Evolutionary conservation across 352 stramenopile species (phyloP).

Genomic region (Phytophthora pistaciae): DNA sequence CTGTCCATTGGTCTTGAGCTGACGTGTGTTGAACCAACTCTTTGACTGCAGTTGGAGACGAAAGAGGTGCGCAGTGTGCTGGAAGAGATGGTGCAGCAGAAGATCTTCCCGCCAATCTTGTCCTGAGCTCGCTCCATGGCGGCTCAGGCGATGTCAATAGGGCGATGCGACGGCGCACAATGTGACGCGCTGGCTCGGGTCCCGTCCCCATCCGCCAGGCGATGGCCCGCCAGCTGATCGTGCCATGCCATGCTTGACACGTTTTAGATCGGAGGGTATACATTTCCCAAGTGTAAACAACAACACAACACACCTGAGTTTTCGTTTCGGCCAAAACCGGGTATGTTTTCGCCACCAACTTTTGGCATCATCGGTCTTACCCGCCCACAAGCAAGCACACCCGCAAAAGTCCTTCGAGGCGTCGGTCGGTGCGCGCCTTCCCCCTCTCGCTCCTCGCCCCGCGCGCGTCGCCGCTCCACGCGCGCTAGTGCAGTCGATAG

Average conservation of each 20-base stretch:
- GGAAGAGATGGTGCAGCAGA: constrained; percentile 80
- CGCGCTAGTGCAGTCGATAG: constrained; percentile 10
- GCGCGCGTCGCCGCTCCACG: constrained; percentile 2
- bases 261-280: constrained; percentile 18
- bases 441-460: constrained; percentile 15
- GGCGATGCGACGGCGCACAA: constrained; percentile 10
- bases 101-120: constrained; percentile 84
- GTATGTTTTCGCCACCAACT: background rate
- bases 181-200: constrained; percentile 22
- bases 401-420: constrained; percentile 26
- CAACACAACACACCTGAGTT: constrained; percentile 36
- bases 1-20: constrained; percentile 8
- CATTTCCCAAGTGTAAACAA: constrained; percentile 32
- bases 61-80: constrained; percentile 68
- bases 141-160: constrained; percentile 10
- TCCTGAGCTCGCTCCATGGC: constrained; percentile 33
- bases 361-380: background rate
- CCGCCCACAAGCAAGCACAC: constrained; percentile 13
- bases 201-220: constrained; percentile 16
- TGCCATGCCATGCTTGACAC: constrained; percentile 28
- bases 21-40: constrained; percentile 12
- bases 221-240: constrained; percentile 11
- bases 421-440: constrained; percentile 23
- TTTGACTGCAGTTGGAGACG: constrained; percentile 47
- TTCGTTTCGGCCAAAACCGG: constrained; percentile 6